phyloP scores from a whole-genome alignment of 345 rosid genomes.

The Citrus mangshanensis region DNA sequence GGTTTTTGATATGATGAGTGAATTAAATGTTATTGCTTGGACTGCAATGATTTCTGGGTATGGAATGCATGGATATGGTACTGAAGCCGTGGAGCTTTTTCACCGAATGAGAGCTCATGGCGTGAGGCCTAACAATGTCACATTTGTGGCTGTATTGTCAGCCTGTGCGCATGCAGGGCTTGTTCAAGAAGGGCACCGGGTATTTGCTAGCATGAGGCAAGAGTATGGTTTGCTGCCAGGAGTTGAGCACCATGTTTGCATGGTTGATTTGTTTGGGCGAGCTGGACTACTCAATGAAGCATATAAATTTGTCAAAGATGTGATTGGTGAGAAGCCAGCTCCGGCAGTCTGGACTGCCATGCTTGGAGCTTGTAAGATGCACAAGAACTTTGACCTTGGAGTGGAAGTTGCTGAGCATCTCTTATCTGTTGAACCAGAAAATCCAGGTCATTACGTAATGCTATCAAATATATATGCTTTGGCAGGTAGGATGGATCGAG shows the following conservation, averaged over 20 bases:
- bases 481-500: constrained; percentile 70
- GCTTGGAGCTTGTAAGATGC: constrained; percentile 98
- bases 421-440: constrained; percentile 64
- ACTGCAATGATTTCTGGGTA: constrained; percentile 88
- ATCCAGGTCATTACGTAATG: constrained; percentile 87
- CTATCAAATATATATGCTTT: constrained; percentile 79
- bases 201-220: constrained; percentile 52
- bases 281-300: constrained; percentile 74
- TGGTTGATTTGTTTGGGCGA: constrained; percentile 87
- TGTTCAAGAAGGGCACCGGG: constrained; percentile 45
- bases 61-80: constrained; percentile 73
- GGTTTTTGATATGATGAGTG: constrained; percentile 61
- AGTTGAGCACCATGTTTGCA: constrained; percentile 74
- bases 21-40: constrained; percentile 78
- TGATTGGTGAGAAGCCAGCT: constrained; percentile 38
- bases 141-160: constrained; percentile 72
- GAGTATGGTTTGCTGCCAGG: constrained; percentile 48
- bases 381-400: constrained; percentile 72
- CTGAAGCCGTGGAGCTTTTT: constrained; percentile 52
- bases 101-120: constrained; percentile 44
- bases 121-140: constrained; percentile 53
- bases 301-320: constrained; percentile 43
- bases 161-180: constrained; percentile 89
- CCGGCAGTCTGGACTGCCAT: constrained; percentile 90
- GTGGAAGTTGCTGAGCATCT: constrained; percentile 70